Percentiles rank a stretch among this genome's conserved stretches.
Evolutionary conservation across 768 basidiomycete genomes (phyloP).

Genomic region (Boletus pseudo-olivaceus): DNA sequence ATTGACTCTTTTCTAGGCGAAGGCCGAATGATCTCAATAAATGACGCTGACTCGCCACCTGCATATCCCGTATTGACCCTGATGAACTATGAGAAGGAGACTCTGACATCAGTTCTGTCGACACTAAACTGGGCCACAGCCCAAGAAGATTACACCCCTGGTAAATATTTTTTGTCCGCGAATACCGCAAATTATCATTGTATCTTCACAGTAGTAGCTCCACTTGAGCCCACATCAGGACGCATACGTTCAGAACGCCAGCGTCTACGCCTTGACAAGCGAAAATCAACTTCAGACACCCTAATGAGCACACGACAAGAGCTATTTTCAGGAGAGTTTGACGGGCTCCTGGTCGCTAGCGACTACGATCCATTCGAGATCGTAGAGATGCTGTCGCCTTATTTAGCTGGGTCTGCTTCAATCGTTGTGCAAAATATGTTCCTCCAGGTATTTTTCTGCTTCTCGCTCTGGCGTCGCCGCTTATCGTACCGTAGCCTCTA

Average conservation of each 20-base stretch:
- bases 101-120: conserved; percentile 50
- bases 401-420: conserved; percentile 80
- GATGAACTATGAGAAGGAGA: conserved; percentile 78
- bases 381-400: conserved; percentile 66
- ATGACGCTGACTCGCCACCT: conserved; percentile 89
- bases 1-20: conserved; percentile 45
- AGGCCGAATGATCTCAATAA: conserved; percentile 80
- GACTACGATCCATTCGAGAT: conserved; percentile 85
- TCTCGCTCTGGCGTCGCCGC: not conserved
- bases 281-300: conserved; percentile 64
- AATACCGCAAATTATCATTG: not conserved
- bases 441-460: conserved; percentile 50
- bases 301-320: conserved; percentile 70
- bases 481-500: conserved; percentile 50
- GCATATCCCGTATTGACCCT: conserved; percentile 77
- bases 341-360: conserved; percentile 82
- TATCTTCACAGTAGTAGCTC: conserved; percentile 47
- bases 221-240: conserved; percentile 54
- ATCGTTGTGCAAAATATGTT: conserved; percentile 86
- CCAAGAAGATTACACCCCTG: conserved; percentile 68
- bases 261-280: conserved; percentile 67
- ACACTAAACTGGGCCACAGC: conserved; percentile 91
- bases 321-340: conserved; percentile 83
- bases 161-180: conserved; percentile 34
- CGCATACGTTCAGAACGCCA: conserved; percentile 70